Base-by-base conservation (phyloP, 2,329 filamentous ascomycete genomes). In the Anthostomella pinea region DNA sequence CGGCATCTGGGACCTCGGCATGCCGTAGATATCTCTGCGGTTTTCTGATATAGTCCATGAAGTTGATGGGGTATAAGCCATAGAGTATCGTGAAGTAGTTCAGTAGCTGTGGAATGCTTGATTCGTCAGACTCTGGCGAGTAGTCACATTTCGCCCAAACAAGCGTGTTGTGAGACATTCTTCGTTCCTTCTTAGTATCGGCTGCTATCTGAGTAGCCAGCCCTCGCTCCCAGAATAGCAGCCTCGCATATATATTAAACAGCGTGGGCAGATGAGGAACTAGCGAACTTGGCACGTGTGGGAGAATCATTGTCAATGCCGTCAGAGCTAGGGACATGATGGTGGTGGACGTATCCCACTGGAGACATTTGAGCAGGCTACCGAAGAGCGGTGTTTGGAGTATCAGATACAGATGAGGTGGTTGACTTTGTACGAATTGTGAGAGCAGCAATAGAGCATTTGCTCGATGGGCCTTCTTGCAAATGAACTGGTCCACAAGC, bases 31-130 rank as follows among this genome's bases (percentile, higher is more conserved):
- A 91, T 46, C 83, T 79, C 49, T 88, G 80, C 3, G 87, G 86
- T 54, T 91, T 91, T 38, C 86, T 77, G 44, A 93, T 84, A 56
- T 91, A 93, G 60, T 83, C 84, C 77, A 88, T 85, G 51, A 93
- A 88, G 57, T 91, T 91, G 54, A 91, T 77, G 2, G 87, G 87
- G 46, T 91, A 93, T 4, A 93, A 66, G 0, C 87, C 87, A 50
- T 93, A 93, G 1, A 93, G 69, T 17, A 89, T 83, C 3, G 85
- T 90, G 52, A 89, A 93, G 60, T 87, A 90, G 49, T 82, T 78
- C 35, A 81, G 64, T 2, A 91, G 70, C 41, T 87, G 81, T 5
- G 81, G 78, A 3, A 87, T 76, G 3, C 73, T 67, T 5, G 73
- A 70, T 26, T 79, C 77, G 35, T 85, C 77, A 8, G 72, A 67